These are phyloP conservation scores for Sporothrix brasiliensis DNA, from an alignment of 2,329 filamentous ascomycete species.

Conservation along the genomic window DNA sequence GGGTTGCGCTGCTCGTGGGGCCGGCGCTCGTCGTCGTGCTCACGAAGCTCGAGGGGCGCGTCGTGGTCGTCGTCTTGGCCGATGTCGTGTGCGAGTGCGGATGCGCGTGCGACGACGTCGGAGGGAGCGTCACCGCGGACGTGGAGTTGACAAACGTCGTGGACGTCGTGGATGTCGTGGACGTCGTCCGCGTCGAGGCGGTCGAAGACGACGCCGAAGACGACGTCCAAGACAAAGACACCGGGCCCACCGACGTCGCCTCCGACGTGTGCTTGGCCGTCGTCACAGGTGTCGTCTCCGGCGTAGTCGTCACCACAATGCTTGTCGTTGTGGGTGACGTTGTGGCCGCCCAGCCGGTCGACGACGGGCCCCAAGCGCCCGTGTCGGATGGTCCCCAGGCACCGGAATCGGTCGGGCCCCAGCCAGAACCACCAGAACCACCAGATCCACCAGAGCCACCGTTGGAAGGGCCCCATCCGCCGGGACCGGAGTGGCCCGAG, in stretches of 20 bases:
- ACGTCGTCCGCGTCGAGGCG: not conserved
- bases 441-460: not conserved
- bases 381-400: not conserved
- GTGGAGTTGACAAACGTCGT: conserved; percentile 19
- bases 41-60: conserved; percentile 3
- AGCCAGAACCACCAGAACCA: not conserved
- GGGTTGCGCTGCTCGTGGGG: not conserved
- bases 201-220: not conserved
- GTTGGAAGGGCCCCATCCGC: not conserved
- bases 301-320: not conserved
- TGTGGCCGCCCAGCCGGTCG: not conserved
- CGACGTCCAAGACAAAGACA: not conserved
- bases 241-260: not conserved
- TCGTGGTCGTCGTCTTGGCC: conserved; percentile 14
- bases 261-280: not conserved
- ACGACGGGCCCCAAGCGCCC: conserved; percentile 16
- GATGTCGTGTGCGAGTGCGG: conserved; percentile 1
- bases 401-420: not conserved
- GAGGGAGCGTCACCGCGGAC: conserved; percentile 7
- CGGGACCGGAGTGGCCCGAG: not conserved
- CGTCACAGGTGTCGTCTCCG: not conserved
- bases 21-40: conserved; percentile 5
- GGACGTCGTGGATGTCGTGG: not conserved
- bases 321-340: not conserved
- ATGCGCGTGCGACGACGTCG: not conserved